A percentile compares a stretch with the other conserved stretches of the same genome.
Evolutionary conservation across 2,329 filamentous ascomycete genomes (phyloP).

Genomic region (Eutypa lata): DNA sequence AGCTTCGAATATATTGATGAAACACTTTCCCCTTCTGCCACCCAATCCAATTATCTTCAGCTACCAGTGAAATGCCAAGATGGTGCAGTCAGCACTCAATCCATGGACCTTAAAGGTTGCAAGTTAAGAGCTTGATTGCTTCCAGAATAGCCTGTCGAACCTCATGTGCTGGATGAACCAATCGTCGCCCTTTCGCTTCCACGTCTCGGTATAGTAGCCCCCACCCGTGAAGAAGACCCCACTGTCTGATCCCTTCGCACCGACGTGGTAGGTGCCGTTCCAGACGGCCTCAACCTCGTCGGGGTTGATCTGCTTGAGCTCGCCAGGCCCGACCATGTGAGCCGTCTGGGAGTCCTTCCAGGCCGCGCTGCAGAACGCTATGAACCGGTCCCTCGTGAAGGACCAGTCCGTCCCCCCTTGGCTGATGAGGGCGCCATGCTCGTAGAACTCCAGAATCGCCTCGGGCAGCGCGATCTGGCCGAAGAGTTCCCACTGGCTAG

Average conservation of each 20-base stretch:
- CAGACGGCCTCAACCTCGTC: conserved; percentile 13
- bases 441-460: conserved; percentile 4
- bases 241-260: conserved; percentile 1
- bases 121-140: background rate
- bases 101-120: too few species aligned
- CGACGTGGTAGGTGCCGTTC: conserved; percentile 1
- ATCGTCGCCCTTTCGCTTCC: conserved; percentile 6
- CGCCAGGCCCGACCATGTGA: conserved; percentile 4
- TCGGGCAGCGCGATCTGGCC: conserved; percentile 7
- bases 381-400: conserved; percentile 5
- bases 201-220: conserved; percentile 11
- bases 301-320: conserved; percentile 6
- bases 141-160: conserved; percentile 10
- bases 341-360: conserved; percentile 1
- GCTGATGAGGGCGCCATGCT: background rate
- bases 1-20: too few species aligned
- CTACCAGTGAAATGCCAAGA: too few species aligned
- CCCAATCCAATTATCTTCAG: too few species aligned
- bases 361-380: conserved; percentile 1
- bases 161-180: conserved; percentile 7
- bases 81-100: too few species aligned
- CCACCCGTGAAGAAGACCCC: conserved; percentile 2
- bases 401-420: background rate
- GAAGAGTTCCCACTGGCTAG: conserved; percentile 6
- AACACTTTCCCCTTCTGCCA: too few species aligned